phyloP scores from a whole-genome alignment of 306 rosid species.

The Corylus americana region DNA sequence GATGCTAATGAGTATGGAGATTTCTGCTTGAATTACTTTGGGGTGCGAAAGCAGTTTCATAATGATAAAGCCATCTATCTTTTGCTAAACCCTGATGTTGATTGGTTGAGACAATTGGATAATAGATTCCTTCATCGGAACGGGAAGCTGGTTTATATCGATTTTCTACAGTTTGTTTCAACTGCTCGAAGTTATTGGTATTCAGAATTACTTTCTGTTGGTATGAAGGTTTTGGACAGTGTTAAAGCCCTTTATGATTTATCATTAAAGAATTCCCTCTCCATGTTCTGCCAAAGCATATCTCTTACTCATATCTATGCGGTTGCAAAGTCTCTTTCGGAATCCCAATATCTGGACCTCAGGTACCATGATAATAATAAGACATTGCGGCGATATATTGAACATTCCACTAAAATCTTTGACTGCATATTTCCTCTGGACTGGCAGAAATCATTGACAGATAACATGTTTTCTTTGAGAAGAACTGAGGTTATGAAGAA shows the following conservation, averaged over 20 bases:
- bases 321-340: conserved; percentile 50
- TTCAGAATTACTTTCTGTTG: conserved; percentile 51
- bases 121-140: conserved; percentile 31
- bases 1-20: conserved; percentile 35
- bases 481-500: conserved; percentile 30
- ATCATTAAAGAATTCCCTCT: conserved; percentile 13
- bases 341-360: conserved; percentile 28
- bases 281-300: conserved; percentile 30
- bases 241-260: conserved; percentile 41
- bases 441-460: conserved; percentile 35
- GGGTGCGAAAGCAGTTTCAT: conserved; percentile 43
- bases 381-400: conserved; percentile 21
- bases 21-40: conserved; percentile 59
- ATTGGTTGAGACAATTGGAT: conserved; percentile 50
- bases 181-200: conserved; percentile 54
- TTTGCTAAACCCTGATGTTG: conserved; percentile 56
- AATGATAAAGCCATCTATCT: conserved; percentile 28
- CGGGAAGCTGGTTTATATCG: conserved; percentile 45
- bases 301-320: conserved; percentile 44
- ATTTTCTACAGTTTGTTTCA: conserved; percentile 34
- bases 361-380: conserved; percentile 1
- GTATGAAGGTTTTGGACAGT: conserved; percentile 47
- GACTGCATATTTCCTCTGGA: conserved; percentile 41
- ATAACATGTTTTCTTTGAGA: conserved; percentile 45
- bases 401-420: conserved; percentile 31